A percentile compares a stretch with the other conserved stretches of the same genome.
Evolutionary conservation across 768 basidiomycete genomes (phyloP).

Genomic region (Tulasnella sp.): DNA sequence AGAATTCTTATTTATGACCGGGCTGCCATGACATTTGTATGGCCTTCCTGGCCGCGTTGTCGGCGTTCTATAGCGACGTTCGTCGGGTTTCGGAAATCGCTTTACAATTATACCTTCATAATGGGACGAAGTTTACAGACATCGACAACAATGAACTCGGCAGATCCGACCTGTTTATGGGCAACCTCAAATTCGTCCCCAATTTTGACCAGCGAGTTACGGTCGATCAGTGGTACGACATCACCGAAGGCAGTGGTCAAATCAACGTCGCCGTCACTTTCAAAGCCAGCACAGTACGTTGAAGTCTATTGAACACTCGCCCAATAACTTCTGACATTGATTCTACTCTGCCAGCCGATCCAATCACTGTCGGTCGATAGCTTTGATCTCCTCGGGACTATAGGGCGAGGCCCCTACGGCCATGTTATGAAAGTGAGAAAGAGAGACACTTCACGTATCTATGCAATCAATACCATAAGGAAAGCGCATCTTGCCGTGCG

Average conservation of each 20-base stretch:
- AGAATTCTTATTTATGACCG: not conserved
- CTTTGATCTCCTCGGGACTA: slow-evolving; percentile 94
- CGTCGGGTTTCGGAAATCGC: slow-evolving; percentile 94
- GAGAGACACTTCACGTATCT: slow-evolving; percentile 93
- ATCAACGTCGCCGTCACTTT: slow-evolving; percentile 91
- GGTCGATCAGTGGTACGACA: slow-evolving; percentile 85
- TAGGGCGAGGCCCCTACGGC: slow-evolving; percentile 96
- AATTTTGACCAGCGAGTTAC: slow-evolving; percentile 68
- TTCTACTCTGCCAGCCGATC: slow-evolving; percentile 48
- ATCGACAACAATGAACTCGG: slow-evolving; percentile 91
- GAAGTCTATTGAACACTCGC: slow-evolving; percentile 1
- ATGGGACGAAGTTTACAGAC: slow-evolving; percentile 54
- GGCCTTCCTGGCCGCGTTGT: slow-evolving; percentile 3
- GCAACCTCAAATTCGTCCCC: slow-evolving; percentile 87
- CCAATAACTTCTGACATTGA: not conserved
- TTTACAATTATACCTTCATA: slow-evolving; percentile 90
- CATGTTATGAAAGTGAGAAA: slow-evolving; percentile 99
- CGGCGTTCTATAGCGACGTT: slow-evolving; percentile 68
- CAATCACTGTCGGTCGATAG: slow-evolving; percentile 86
- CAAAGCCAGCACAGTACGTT: slow-evolving; percentile 66
- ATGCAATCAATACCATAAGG: slow-evolving; percentile 89
- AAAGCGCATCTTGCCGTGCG: slow-evolving; percentile 74
- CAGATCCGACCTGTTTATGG: slow-evolving; percentile 86
- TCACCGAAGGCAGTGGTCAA: slow-evolving; percentile 79
- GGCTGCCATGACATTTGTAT: slow-evolving; percentile 15